A percentile compares a stretch with the other conserved stretches of the same genome.
phyloP scores from a whole-genome alignment of 1,284 basidiomycete genomes.

The Microbotryum saponariae region DNA sequence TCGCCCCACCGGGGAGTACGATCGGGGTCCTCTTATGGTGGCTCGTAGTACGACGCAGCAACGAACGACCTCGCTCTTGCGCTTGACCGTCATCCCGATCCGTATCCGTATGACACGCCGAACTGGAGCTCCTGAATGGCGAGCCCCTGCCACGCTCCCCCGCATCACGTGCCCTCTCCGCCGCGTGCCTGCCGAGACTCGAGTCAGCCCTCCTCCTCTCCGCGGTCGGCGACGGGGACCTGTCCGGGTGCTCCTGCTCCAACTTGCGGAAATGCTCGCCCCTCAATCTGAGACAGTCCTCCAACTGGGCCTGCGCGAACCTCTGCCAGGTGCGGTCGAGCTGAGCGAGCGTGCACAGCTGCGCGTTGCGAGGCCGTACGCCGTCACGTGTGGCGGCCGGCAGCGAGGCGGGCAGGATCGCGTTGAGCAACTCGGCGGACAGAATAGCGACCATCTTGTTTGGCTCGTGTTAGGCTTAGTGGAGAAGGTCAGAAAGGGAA shows the following conservation, averaged over 20 bases:
- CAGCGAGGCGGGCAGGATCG: slow-evolving; percentile 1
- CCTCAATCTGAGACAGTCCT: background rate
- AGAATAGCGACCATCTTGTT: background rate
- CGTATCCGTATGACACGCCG: too few relatives aligned
- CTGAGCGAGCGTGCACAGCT: background rate
- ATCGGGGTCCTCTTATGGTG: background rate
- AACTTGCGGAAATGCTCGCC: background rate
- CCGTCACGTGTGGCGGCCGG: background rate
- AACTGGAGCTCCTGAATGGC: too few relatives aligned
- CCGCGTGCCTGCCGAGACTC: background rate
- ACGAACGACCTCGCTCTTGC: background rate
- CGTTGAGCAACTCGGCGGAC: slow-evolving; percentile 3
- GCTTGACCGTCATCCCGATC: background rate
- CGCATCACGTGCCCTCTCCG: background rate
- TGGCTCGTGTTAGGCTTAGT: background rate
- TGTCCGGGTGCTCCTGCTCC: background rate
- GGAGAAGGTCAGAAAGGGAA: background rate
- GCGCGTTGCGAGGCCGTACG: background rate
- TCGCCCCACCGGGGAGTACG: background rate
- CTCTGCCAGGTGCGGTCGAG: background rate
- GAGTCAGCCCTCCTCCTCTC: background rate
- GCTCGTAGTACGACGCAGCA: background rate
- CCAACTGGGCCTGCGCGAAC: background rate
- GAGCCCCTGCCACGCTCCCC: background rate
- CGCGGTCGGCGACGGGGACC: background rate